Base-by-base conservation (phyloP, 164 flowering plant genomes). In the Chimonanthus praecox region DNA sequence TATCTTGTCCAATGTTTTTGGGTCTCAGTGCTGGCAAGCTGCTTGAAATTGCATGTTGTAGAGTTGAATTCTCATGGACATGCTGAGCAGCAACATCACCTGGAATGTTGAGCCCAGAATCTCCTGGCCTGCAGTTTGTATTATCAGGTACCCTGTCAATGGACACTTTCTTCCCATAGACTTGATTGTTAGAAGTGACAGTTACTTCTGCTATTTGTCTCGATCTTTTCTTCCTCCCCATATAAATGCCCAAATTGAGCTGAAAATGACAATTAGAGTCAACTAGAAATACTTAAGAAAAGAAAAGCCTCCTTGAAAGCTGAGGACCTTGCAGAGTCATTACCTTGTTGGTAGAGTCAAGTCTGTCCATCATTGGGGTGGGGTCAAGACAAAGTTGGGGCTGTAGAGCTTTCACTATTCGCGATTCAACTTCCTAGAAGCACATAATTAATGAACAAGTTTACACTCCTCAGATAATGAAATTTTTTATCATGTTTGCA, bases 321-420 rank as follows among this genome's bases (percentile, higher is more conserved):
- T 3, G 44, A 33, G 33, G 33, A 33, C 44, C 67, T 54, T 49
- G 54, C n/a, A 68, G 68, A 67, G 71, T 64, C 13, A 74, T 66
- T 82, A 93, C 99, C 97, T 90, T 92, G 0, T 64, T 67, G 7
- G 75, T 76, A 46, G 73, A 73, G 76, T 81, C 81, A 50, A 96
- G 93, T 78, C 88, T 87, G 69, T 94, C 98, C 76, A 96, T 75
- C 79, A 81, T 89, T 11, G 98, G 99, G 33, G 84, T 77, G 45
- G 99, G 99, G 81, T 94, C 92, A 43, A 96, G 83, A 80, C 81
- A 82, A 78, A 96, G 95, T 70, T 87, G 83, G 72, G 99, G 98
- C 74, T 94, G 92, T 79, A 94, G 75, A 18, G 94, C 95, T 82
- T 89, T 94, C 83, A 96, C 54, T 74, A 92, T 92, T 71, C 92